Percentiles rank a stretch among this genome's conserved stretches.
Evolutionary conservation across 2,329 filamentous ascomycete genomes (phyloP).

Genomic region (Paecilomyces sp.): DNA sequence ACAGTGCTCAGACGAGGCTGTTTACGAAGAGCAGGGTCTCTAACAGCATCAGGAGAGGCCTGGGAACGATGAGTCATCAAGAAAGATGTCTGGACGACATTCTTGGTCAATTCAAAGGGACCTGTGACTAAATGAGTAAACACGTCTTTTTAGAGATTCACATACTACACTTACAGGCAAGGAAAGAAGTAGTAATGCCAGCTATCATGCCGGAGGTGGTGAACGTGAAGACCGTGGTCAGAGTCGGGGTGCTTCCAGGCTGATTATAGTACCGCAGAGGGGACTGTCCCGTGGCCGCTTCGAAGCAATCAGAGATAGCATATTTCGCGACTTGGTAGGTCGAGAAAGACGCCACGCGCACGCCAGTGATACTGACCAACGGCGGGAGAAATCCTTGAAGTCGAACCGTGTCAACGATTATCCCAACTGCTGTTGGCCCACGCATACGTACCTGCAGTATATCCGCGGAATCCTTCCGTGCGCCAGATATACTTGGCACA

Average conservation of each 20-base stretch:
- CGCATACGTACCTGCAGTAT: conserved; percentile 35
- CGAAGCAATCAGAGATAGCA: conserved; percentile 30
- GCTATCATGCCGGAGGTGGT: conserved; percentile 35
- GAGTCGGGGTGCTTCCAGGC: conserved; percentile 34
- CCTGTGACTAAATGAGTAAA: conserved; percentile 17
- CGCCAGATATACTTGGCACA: conserved; percentile 40
- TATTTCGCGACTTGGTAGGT: conserved; percentile 39
- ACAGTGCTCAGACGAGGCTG: conserved; percentile 36
- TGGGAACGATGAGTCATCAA: conserved; percentile 35
- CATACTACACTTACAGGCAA: conserved; percentile 33
- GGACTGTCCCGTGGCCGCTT: conserved; percentile 33
- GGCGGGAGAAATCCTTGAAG: conserved; percentile 36
- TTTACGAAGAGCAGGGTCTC: conserved; percentile 26
- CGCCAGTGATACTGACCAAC: conserved; percentile 38
- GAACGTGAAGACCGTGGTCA: conserved; percentile 36
- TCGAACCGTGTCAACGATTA: conserved; percentile 1
- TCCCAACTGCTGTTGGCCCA: neutral
- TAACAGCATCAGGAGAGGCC: conserved; percentile 26
- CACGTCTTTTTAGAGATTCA: neutral
- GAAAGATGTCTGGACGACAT: conserved; percentile 43
- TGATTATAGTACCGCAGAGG: conserved; percentile 35
- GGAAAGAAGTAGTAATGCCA: conserved; percentile 33
- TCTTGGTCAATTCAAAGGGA: conserved; percentile 42
- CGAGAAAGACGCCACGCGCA: conserved; percentile 40
- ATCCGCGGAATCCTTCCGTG: conserved; percentile 40